These are phyloP conservation scores for Heteromeles arbutifolia DNA, from an alignment of 306 rosid genomes.

Conservation along the genomic window DNA sequence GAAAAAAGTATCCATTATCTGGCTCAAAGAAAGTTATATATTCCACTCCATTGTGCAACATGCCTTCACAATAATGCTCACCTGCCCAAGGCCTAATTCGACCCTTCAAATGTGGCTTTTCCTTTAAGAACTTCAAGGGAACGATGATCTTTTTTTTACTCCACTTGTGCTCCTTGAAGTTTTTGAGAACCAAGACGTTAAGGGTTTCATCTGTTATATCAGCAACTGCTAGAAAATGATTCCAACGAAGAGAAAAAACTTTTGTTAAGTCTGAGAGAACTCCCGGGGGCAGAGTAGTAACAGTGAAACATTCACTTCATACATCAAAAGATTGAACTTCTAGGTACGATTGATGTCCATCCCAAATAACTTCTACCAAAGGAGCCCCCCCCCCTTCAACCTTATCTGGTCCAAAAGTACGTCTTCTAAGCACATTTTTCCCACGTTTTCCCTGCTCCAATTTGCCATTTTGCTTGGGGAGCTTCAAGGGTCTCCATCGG, in stretches of 20 bases:
- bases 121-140: neutral
- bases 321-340: neutral
- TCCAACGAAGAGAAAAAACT: too few relatives aligned
- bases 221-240: neutral
- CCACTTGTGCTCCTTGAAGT: neutral
- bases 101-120: neutral
- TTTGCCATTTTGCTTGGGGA: neutral
- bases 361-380: neutral
- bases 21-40: too few relatives aligned
- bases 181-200: neutral
- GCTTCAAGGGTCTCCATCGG: neutral
- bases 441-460: neutral
- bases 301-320: neutral
- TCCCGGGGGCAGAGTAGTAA: neutral
- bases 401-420: too few relatives aligned
- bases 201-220: neutral
- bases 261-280: neutral
- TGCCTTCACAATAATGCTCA: too few relatives aligned
- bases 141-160: neutral
- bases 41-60: too few relatives aligned
- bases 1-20: too few relatives aligned
- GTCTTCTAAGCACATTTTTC: accelerated
- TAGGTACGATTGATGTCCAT: neutral
- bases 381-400: neutral
- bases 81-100: neutral